Conservation (phyloP, 768 basidiomycete species). For the Naganishia kalamii region DNA sequence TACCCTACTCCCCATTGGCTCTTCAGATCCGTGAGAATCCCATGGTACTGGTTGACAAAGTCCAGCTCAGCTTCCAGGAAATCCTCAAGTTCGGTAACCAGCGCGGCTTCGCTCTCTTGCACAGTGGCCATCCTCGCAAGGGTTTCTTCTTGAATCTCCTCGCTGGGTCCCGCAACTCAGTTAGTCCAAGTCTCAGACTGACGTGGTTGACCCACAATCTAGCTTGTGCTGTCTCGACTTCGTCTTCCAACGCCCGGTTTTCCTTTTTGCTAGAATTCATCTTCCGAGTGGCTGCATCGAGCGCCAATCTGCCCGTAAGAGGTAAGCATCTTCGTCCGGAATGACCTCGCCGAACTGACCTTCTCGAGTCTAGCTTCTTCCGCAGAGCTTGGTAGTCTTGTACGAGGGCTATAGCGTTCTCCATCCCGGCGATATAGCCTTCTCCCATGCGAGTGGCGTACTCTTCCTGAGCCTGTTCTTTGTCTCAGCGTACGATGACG, state of each 20-base stretch:
- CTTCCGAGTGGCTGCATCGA: conserved; percentile 68
- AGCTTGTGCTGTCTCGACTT: conserved; percentile 62
- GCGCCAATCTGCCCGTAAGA: conserved; percentile 56
- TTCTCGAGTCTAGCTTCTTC: conserved; percentile 80
- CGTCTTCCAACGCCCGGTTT: conserved; percentile 69
- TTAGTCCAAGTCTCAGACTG: neutral
- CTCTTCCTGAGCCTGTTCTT: conserved; percentile 57
- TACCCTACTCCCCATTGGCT: conserved; percentile 56
- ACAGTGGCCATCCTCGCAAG: conserved; percentile 71
- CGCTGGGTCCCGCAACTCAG: conserved; percentile 51
- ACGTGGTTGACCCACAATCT: conserved; percentile 59
- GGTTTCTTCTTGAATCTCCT: conserved; percentile 78
- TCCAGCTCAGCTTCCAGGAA: conserved; percentile 69
- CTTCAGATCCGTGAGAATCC: conserved; percentile 66
- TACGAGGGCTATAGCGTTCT: conserved; percentile 63
- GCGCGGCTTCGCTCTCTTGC: conserved; percentile 68
- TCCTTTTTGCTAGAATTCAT: conserved; percentile 73
- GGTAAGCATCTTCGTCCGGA: conserved; percentile 4
- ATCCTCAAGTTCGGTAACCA: conserved; percentile 62
- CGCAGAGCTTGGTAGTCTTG: conserved; percentile 72
- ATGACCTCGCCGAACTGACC: conserved; percentile 51
- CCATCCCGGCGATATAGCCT: conserved; percentile 63
- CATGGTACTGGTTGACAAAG: conserved; percentile 66
- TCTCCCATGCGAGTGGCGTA: conserved; percentile 67
- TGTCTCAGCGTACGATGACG: neutral